Evolutionary conservation across 2,329 filamentous ascomycete genomes (phyloP), one percentile per base, ranked within the genome.

Genomic region (Shiraia bambusicola): DNA sequence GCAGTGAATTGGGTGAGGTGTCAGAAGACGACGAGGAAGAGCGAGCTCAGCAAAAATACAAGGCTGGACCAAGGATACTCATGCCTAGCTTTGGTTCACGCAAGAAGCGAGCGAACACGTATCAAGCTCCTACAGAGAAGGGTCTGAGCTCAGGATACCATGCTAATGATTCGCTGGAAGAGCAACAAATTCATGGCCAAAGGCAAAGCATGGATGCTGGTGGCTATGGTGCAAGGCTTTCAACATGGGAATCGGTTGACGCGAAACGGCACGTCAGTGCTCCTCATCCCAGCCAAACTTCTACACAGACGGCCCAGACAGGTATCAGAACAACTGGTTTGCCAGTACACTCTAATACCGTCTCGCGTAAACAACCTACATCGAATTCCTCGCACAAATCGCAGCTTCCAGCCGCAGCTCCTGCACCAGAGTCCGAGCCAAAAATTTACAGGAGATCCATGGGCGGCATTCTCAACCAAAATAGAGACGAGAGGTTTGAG

Each of bases 301-400:
- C 55, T 52, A 30, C 39, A 45, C 28, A 24, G 2, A 34, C 36
- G 31, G 53, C 42, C 11, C 39, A 48, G n/a, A 42, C 42, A 17
- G 36, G 47, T 5, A 35, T 38, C n/a, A 52, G 51, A 25, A 53
- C 54, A 17, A 34, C 51, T 34, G 40, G 43, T 31, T 33, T 56
- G 17, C 58, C 58, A n/a, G 39, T 49, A 33, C 59, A 52, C 31
- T 57, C 59, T 19, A 41, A 36, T 37, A 56, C 58, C 14, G 22
- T 41, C 17, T 50, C 39, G 6, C 55, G 59, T 28, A 50, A 42
- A 26, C 52, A 61, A 24, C 63, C 62, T 9, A 59, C 47, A 6
- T 52, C 62, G 40, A 66, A 66, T 36, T 65, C 64, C 6, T 64
- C 59, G 27, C 64, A 67, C 50, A 62, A 63, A 37, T 61, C 57